phyloP scores from a whole-genome alignment of 2,329 filamentous ascomycete genomes.

The Mariannaea sp. region DNA sequence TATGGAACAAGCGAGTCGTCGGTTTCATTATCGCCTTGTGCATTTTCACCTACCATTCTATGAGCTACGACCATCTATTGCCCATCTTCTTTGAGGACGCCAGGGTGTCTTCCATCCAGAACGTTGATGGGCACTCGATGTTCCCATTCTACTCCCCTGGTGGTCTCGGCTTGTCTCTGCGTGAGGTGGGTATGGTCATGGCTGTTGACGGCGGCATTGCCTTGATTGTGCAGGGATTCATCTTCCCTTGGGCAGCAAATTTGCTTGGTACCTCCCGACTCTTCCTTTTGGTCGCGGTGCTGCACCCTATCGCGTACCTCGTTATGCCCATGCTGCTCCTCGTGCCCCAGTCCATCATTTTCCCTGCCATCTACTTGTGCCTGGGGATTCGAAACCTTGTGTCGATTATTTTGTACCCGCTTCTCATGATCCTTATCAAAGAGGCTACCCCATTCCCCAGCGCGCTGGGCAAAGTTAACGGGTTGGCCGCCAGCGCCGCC shows the following conservation, averaged over 20 bases:
- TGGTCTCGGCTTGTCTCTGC: constrained; percentile 66
- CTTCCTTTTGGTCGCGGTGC: constrained; percentile 61
- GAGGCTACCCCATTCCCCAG: constrained; percentile 62
- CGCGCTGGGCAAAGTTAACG: constrained; percentile 68
- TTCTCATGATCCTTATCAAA: constrained; percentile 70
- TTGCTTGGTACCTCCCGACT: constrained; percentile 63
- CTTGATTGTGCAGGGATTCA: constrained; percentile 61
- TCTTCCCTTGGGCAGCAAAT: constrained; percentile 65
- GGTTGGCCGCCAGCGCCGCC: constrained; percentile 67
- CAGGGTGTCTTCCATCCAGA: constrained; percentile 50
- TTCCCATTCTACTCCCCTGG: constrained; percentile 62
- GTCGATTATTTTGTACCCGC: constrained; percentile 67
- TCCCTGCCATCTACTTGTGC: constrained; percentile 62
- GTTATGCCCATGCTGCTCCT: constrained; percentile 63
- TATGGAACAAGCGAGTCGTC: constrained; percentile 67
- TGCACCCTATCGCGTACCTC: constrained; percentile 66
- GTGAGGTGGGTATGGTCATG: constrained; percentile 65
- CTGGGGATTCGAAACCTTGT: constrained; percentile 63
- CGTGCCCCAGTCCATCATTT: constrained; percentile 57
- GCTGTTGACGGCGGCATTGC: constrained; percentile 63
- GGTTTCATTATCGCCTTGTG: constrained; percentile 81
- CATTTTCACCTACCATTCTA: constrained; percentile 93
- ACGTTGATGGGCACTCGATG: constrained; percentile 37
- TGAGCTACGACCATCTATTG: constrained; percentile 91
- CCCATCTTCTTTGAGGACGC: constrained; percentile 92